Percentiles rank a stretch among this genome's conserved stretches.
These are phyloP conservation scores for Gynochthodes officinalis DNA, from an alignment of 257 asterid genomes.

Conservation along the genomic window DNA sequence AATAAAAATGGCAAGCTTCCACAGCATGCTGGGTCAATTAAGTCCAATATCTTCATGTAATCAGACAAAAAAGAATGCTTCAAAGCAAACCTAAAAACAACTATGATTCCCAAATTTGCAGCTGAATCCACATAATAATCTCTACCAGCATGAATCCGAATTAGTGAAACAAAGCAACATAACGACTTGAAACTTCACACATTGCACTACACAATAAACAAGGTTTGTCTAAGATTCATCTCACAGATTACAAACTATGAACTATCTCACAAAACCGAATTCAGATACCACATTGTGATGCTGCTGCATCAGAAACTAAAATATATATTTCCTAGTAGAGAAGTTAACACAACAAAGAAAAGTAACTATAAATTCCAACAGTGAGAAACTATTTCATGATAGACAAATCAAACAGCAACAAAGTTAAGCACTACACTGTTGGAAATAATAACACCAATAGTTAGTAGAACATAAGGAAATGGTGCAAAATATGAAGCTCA, in stretches of 20 bases:
- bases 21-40: not conserved
- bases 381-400: not conserved
- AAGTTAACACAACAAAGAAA: not conserved
- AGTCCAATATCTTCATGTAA: not conserved
- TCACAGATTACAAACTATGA: not conserved
- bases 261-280: not conserved
- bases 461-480: not conserved
- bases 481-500: not conserved
- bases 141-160: not conserved
- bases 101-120: not conserved
- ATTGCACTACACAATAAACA: not conserved
- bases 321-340: not conserved
- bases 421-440: not conserved
- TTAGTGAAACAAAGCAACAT: not conserved
- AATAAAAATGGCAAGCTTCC: slow-evolving; percentile 1
- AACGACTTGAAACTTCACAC: not conserved
- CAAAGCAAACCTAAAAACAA: not conserved
- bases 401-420: not conserved
- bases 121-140: not conserved
- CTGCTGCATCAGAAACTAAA: not conserved
- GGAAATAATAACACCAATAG: not conserved
- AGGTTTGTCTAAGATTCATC: slow-evolving; percentile 1
- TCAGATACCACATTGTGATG: not conserved
- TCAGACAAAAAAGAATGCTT: not conserved
- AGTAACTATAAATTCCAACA: not conserved